Evolutionary conservation across 371 early-diverging fungal species (phyloP).

Genomic region (Phascolomyces articulosus): DNA sequence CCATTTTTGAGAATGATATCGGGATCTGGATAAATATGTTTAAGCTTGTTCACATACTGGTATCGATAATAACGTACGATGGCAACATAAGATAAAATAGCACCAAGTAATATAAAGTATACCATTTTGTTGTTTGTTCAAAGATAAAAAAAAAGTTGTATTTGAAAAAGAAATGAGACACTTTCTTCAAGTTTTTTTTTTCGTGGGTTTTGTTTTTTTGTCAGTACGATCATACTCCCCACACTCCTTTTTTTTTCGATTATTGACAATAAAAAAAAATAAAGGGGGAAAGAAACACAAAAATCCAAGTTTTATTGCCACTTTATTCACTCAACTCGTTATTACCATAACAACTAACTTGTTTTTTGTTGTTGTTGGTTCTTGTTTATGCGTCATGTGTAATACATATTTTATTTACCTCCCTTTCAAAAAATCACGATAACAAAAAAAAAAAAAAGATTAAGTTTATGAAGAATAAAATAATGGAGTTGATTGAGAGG

Average conservation of each 20-base stretch:
- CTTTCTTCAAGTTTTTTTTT: too few species aligned
- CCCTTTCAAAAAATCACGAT: not conserved
- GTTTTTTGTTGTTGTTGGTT: not conserved
- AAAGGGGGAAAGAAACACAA: not conserved
- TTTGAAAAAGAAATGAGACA: not conserved
- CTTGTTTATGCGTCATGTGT: not conserved
- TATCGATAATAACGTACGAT: constrained; percentile 44
- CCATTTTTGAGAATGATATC: constrained; percentile 36
- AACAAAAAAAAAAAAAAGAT: too few species aligned
- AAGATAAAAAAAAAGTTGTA: not conserved
- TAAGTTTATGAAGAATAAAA: too few species aligned
- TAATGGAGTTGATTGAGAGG: too few species aligned
- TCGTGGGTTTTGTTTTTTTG: too few species aligned
- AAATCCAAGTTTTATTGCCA: constrained; percentile 5
- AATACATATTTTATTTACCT: not conserved
- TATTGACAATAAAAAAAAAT: not conserved
- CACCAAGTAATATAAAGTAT: not conserved
- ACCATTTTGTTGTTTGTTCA: not conserved
- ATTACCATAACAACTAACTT: not conserved
- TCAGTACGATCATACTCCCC: too few species aligned
- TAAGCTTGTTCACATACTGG: constrained; percentile 28
- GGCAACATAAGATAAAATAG: constrained; percentile 27
- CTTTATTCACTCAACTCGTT: not conserved
- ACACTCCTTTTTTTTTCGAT: too few species aligned
- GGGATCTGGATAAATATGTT: constrained; percentile 52